phyloP scores from a whole-genome alignment of 192 early-diverging fungal genomes.

The Coemansia sp. region DNA sequence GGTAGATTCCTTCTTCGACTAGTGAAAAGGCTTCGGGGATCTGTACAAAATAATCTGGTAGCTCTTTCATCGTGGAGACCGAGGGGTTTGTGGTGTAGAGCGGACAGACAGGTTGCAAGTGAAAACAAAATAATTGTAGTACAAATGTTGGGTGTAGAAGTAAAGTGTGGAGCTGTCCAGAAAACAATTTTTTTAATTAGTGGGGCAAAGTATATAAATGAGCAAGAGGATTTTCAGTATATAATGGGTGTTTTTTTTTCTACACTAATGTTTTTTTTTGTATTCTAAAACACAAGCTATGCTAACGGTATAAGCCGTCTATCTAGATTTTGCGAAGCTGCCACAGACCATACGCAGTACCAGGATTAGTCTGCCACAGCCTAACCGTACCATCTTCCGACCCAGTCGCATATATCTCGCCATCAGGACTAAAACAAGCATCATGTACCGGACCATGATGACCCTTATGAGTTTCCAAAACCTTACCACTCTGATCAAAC shows the following conservation, averaged over 20 bases:
- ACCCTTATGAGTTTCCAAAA: slow-evolving; percentile 83
- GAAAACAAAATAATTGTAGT: no score
- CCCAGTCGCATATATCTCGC: slow-evolving; percentile 87
- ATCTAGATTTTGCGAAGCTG: slow-evolving; percentile 48
- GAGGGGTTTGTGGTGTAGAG: neutral
- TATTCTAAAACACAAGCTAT: neutral
- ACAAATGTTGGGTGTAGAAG: no score
- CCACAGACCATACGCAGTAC: slow-evolving; percentile 82
- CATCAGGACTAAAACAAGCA: slow-evolving; percentile 89
- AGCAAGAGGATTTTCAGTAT: no score
- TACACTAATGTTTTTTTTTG: no score
- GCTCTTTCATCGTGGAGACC: slow-evolving; percentile 34
- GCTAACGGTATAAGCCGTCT: neutral
- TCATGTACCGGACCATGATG: slow-evolving; percentile 90
- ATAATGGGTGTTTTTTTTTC: no score
- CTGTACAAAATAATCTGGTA: slow-evolving; percentile 50
- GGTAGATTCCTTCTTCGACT: slow-evolving; percentile 86
- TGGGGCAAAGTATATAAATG: no score
- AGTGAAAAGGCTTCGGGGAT: slow-evolving; percentile 84
- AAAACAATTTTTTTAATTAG: no score
- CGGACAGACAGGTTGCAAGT: neutral
- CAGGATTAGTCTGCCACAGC: slow-evolving; percentile 85
- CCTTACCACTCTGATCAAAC: slow-evolving; percentile 67
- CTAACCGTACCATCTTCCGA: slow-evolving; percentile 91
- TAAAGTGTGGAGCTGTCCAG: no score